These are phyloP conservation scores for Bipolaris gigantea DNA, from an alignment of 2,329 filamentous ascomycete species.

Conservation along the genomic window DNA sequence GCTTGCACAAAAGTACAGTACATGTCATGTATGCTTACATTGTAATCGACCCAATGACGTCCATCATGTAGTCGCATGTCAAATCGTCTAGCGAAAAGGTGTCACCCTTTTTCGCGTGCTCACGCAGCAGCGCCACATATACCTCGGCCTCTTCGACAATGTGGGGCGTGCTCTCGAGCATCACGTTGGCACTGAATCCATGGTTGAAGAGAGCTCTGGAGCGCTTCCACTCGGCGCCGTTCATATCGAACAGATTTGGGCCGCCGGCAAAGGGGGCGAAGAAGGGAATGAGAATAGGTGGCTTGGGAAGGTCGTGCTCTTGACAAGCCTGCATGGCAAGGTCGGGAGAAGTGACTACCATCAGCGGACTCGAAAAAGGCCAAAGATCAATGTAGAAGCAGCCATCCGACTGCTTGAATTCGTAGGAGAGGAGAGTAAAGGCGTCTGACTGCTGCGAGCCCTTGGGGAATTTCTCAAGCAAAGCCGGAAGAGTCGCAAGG, in stretches of 20 bases:
- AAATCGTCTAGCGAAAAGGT: slow-evolving; percentile 5
- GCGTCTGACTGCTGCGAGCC: slow-evolving; percentile 11
- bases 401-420: slow-evolving; percentile 6
- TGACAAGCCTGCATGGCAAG: slow-evolving; percentile 6
- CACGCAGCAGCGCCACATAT: slow-evolving; percentile 1
- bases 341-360: slow-evolving; percentile 16
- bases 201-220: slow-evolving; percentile 24
- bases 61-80: slow-evolving; percentile 11
- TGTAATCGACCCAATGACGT: slow-evolving; percentile 4
- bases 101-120: slow-evolving; percentile 2
- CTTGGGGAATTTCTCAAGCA: slow-evolving; percentile 13
- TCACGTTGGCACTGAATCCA: slow-evolving; percentile 48
- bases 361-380: slow-evolving; percentile 18
- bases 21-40: background rate
- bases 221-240: slow-evolving; percentile 32
- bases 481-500: slow-evolving; percentile 1
- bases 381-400: slow-evolving; percentile 21
- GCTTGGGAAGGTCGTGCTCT: slow-evolving; percentile 14
- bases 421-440: slow-evolving; percentile 7
- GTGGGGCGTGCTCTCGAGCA: slow-evolving; percentile 31
- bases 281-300: slow-evolving; percentile 2
- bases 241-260: slow-evolving; percentile 17
- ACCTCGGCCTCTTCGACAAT: slow-evolving; percentile 6
- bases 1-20: background rate
- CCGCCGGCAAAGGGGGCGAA: slow-evolving; percentile 21